These are phyloP conservation scores for Coemansia reversa DNA, from an alignment of 192 early-diverging fungal genomes.

Conservation along the genomic window DNA sequence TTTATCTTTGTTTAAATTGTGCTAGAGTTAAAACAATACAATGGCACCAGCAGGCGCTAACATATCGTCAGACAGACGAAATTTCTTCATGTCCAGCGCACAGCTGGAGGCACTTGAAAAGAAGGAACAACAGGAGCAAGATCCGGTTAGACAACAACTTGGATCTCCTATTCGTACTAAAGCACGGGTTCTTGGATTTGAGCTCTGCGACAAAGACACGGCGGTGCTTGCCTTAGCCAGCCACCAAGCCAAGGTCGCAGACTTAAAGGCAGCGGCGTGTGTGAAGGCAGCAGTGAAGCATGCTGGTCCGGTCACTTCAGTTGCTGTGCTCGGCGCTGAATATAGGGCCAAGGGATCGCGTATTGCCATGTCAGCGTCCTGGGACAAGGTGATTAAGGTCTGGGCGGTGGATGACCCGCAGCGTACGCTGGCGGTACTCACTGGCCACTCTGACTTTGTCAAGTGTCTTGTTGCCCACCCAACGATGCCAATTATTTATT, in stretches of 20 bases:
- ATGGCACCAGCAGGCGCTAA: constrained; percentile 41
- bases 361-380: constrained; percentile 77
- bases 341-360: constrained; percentile 57
- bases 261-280: constrained; percentile 20
- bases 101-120: constrained; percentile 52
- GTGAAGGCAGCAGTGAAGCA: constrained; percentile 41
- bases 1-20: neutral
- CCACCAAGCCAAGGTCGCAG: constrained; percentile 38
- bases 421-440: constrained; percentile 64
- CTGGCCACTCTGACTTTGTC: constrained; percentile 87
- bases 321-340: constrained; percentile 54
- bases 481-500: constrained; percentile 55
- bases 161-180: constrained; percentile 36
- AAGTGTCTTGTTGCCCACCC: constrained; percentile 65
- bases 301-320: constrained; percentile 67
- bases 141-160: constrained; percentile 44
- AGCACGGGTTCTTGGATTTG: constrained; percentile 42
- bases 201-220: constrained; percentile 19
- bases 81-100: constrained; percentile 55
- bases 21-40: neutral
- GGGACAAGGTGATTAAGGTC: constrained; percentile 88
- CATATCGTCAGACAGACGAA: constrained; percentile 35
- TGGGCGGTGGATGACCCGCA: constrained; percentile 77
- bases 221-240: constrained; percentile 43
- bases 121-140: constrained; percentile 39